Base-by-base conservation (phyloP, 176 grass and related monocot species). In the Oryza meyeriana region DNA sequence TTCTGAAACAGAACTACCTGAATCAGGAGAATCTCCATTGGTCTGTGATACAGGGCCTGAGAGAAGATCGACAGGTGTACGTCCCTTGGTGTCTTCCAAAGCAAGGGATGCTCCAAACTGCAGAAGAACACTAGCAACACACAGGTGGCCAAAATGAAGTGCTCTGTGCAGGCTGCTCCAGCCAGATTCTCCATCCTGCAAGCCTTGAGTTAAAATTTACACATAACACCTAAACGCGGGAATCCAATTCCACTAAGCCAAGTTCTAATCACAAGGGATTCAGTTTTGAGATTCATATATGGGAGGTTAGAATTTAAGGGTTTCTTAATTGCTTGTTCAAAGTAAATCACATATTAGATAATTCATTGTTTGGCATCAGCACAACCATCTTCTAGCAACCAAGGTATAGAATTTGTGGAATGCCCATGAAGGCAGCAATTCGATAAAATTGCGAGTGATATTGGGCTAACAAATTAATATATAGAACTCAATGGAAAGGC, bases 131-230 rank as follows among this genome's bases (percentile, higher is more conserved):
- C 96, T 83, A 38, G 96, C 91, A 61, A 95, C 72, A 82, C 89
- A 90, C 41, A 99, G 82, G 83, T 99, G 96, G 66, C 91, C 93
- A 78, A 99, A 99, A 94, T 99, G 96, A 40, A 99, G 89, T 76
- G 96, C 91, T 82, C 96, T 93, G 71, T 99, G 96, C 41, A 99
- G 69, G 66, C 96, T 99, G 87, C 96, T 92, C 96, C 96, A 99
- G 52, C 96, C 96, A 17, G 96, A 99, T 74, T 99, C 96, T 71
- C 93, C 96, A 88, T 99, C 96, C 96, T 99, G 86, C 76, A 85
- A 71, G 59, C 63, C 27, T 36, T 16, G 22, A 61, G 22, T 66
- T 80, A 26, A 14, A 88, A 73, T 44, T 59, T 45, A 32, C 26
- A 83, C 2, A 58, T 9, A 79, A 17, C 55, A 79, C 38, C 6